Conservation (phyloP, 2,329 filamentous ascomycete species). For the Leptographium wingfieldii region DNA sequence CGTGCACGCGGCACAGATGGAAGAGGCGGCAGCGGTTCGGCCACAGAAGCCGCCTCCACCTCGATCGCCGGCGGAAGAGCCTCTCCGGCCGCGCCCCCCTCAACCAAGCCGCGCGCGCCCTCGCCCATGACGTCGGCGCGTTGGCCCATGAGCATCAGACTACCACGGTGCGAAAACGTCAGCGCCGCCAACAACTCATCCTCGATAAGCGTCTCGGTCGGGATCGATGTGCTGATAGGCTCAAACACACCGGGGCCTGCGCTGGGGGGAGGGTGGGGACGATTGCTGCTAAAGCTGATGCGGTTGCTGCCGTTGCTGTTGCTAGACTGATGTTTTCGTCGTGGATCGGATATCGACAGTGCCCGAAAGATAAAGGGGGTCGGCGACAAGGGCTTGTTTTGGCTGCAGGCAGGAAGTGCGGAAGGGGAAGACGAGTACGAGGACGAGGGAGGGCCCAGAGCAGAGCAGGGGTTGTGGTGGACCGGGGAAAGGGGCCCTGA, state of each 20-base stretch:
- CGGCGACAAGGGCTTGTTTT: not conserved
- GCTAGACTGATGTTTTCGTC: not conserved
- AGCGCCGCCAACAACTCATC: slow-evolving; percentile 44
- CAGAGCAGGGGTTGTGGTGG: not conserved
- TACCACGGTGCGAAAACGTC: slow-evolving; percentile 51
- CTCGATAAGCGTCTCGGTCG: slow-evolving; percentile 42
- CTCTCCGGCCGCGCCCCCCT: not conserved
- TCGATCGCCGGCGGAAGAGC: not conserved
- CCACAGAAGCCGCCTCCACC: no score
- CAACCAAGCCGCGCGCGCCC: not conserved
- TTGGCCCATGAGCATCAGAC: slow-evolving; percentile 46
- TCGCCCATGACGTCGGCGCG: slow-evolving; percentile 12
- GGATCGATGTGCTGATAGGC: slow-evolving; percentile 44
- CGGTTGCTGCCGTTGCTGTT: not conserved
- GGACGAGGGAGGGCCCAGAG: not conserved
- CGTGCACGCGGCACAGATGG: slow-evolving; percentile 25
- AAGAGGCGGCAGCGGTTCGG: slow-evolving; percentile 19
- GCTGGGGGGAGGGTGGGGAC: slow-evolving; percentile 14
- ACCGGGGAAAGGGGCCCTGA: not conserved
- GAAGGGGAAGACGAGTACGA: not conserved
- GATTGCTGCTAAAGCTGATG: slow-evolving; percentile 7
- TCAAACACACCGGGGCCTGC: slow-evolving; percentile 22
- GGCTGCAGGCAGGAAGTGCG: not conserved
- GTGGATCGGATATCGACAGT: slow-evolving; percentile 8
- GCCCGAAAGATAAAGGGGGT: slow-evolving; percentile 5